Evolutionary conservation across 1,284 basidiomycete genomes (phyloP).

Genomic region (Apiotrichum domesticum): DNA sequence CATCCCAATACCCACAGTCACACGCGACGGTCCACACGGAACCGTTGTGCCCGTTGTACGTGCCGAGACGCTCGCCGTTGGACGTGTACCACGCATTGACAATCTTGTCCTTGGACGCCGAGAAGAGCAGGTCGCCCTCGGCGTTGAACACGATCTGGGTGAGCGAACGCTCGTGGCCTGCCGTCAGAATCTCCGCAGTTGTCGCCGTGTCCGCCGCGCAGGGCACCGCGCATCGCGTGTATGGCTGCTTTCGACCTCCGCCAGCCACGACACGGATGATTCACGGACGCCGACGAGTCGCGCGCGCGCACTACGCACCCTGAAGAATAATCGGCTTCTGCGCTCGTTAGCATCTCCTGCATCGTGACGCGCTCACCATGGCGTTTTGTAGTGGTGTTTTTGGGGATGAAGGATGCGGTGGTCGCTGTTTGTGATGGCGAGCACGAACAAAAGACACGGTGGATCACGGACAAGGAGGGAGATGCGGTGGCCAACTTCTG

Average conservation of each 20-base stretch:
- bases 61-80: constrained; percentile 95
- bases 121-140: constrained; percentile 94
- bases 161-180: constrained; percentile 94
- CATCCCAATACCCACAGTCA: constrained; percentile 63
- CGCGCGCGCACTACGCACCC: constrained; percentile 20
- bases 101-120: constrained; percentile 89
- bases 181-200: not conserved
- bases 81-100: constrained; percentile 99
- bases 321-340: constrained; percentile 49
- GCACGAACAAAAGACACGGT: constrained; percentile 7
- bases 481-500: constrained; percentile 7
- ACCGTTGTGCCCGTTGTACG: constrained; percentile 94
- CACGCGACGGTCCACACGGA: constrained; percentile 94
- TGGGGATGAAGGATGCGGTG: not conserved
- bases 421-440: not conserved
- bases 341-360: not conserved
- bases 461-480: not conserved
- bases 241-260: too few species aligned
- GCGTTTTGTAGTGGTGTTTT: constrained; percentile 2
- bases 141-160: constrained; percentile 96
- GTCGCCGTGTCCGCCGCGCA: too few species aligned
- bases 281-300: too few species aligned
- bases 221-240: too few species aligned
- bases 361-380: constrained; percentile 13
- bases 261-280: too few species aligned